Evolutionary conservation across 441 rosid species (phyloP).

Genomic region (Metrosideros polymorpha): DNA sequence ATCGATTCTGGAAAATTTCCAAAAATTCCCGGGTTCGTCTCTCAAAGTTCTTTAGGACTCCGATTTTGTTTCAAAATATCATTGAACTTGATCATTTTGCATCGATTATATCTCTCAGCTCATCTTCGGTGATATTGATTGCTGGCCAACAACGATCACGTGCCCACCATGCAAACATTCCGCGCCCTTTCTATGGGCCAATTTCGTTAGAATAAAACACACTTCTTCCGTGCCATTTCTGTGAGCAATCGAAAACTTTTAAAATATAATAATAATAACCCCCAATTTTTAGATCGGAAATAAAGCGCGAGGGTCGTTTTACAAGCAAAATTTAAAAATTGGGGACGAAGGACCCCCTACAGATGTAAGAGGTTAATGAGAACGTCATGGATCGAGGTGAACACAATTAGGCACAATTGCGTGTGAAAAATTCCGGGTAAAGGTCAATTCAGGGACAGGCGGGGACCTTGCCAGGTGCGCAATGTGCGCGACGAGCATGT

Average conservation of each 20-base stretch:
- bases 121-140: neutral
- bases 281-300: no score
- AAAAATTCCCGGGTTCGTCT: rapidly evolving
- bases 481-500: neutral
- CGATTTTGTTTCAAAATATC: no score
- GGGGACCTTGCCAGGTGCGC: neutral
- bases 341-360: neutral
- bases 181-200: rapidly evolving
- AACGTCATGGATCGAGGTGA: no score
- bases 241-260: neutral
- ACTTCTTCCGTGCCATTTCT: neutral
- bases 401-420: no score
- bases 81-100: rapidly evolving
- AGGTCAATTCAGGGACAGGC: neutral
- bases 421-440: no score
- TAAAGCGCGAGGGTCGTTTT: no score
- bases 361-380: no score
- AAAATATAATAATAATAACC: no score
- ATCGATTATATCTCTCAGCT: neutral
- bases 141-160: neutral
- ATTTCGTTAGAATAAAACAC: neutral
- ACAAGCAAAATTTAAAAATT: no score
- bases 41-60: neutral
- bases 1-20: neutral
- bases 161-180: neutral